Percentiles rank a stretch among this genome's conserved stretches.
Evolutionary conservation across 331 rosid species (phyloP).

Genomic region (Malus hybrid): DNA sequence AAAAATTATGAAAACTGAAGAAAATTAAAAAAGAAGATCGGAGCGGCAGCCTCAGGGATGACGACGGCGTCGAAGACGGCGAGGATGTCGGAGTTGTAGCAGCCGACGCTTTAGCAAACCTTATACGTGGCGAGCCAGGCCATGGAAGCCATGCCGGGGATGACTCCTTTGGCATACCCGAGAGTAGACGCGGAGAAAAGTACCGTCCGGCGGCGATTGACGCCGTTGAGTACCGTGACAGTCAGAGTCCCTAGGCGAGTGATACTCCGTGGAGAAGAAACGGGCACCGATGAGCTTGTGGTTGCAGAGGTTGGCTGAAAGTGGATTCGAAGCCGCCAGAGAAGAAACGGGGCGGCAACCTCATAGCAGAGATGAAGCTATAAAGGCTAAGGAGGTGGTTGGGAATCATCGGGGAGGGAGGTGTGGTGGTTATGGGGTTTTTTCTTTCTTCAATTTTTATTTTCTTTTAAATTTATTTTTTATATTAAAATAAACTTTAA

Average conservation of each 20-base stretch:
- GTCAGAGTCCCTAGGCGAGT: constrained; percentile 83
- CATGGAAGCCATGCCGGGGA: constrained; percentile 97
- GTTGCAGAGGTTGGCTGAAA: constrained; percentile 58
- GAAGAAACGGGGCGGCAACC: too few species aligned
- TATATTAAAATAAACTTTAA: too few species aligned
- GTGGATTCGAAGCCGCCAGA: background rate
- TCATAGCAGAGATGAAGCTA: too few species aligned
- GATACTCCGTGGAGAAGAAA: constrained; percentile 52
- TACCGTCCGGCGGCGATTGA: constrained; percentile 90
- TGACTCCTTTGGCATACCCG: constrained; percentile 74
- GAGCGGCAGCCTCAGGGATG: too few species aligned
- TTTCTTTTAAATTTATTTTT: too few species aligned
- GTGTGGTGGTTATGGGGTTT: too few species aligned
- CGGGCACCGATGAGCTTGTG: constrained; percentile 76
- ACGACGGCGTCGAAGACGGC: constrained; percentile 93
- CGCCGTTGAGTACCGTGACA: constrained; percentile 99
- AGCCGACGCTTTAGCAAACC: constrained; percentile 83
- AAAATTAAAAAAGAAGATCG: too few species aligned
- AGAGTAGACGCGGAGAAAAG: constrained; percentile 66
- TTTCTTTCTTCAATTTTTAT: too few species aligned
- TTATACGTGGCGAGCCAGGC: constrained; percentile 82
- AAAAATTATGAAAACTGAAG: too few species aligned
- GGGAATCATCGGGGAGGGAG: too few species aligned
- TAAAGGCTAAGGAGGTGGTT: too few species aligned
- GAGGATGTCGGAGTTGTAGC: constrained; percentile 88